Evolutionary conservation across 2,329 filamentous ascomycete genomes (phyloP), one percentile per base, ranked within the genome.

Genomic region (Coniochaeta sp.): DNA sequence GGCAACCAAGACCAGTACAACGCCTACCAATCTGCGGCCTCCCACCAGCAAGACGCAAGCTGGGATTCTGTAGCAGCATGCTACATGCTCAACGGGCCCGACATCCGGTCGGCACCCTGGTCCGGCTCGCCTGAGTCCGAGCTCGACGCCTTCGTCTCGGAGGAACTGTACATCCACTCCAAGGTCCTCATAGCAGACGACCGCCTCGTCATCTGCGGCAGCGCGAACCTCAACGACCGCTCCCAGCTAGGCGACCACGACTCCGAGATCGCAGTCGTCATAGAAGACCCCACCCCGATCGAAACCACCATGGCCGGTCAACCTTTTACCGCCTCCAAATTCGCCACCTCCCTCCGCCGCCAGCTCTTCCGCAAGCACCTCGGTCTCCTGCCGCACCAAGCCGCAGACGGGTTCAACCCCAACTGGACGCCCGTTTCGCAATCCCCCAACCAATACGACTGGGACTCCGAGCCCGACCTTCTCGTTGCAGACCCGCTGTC

Each of bases 281-380:
- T 96, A 61, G 86, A 94, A 65, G 90, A 95, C 64, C 79, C 82
- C 2, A 81, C 84, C 1, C 73, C 83, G 1, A 73, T 95, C 14
- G 79, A 87, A 13, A 85, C 83, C 16, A 71, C 68, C 54, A 95
- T 96, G 88, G 78, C 85, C 56, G 88, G 89, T 3, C 72, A 76
- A 20, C 82, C 82, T 0, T 95, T 79, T 72, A 78, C 75, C 28
- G 92, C 89, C 7, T 85, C 84, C 8, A 78, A 80, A 52, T 91
- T 92, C 63, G 91, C 91, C 1, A 75, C 89, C 5, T 89, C 86
- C 1, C 83, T 96, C 10, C 87, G 92, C 20, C 82, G 91, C 31
- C 83, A 91, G 65, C 81, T 96, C 56, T 96, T 89, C 82, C 83
- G 91, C 59, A 95, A 96, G 72, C 92, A 96, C 65, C 79, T 96